A percentile compares a stretch with the other conserved stretches of the same genome.
phyloP scores from a whole-genome alignment of 2,329 filamentous ascomycete species.

The Aspergillus caelatus region DNA sequence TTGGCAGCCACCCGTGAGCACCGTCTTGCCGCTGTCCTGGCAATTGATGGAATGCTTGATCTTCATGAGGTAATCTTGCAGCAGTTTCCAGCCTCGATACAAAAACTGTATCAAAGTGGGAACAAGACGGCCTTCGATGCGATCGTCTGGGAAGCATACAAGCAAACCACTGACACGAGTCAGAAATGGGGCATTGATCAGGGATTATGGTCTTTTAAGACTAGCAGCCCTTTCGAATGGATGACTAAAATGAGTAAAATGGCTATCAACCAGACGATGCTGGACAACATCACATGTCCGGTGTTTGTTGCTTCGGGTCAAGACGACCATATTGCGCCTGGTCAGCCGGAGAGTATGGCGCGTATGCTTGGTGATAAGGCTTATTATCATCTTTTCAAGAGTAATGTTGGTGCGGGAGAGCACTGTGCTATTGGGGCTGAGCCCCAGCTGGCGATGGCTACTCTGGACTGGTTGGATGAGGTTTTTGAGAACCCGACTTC shows the following conservation, averaged over 20 bases:
- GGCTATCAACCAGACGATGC: not conserved
- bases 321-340: not conserved
- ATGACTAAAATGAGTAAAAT: not conserved
- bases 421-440: not conserved
- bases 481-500: not conserved
- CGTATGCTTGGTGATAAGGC: not conserved
- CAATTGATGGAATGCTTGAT: not conserved
- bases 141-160: not conserved
- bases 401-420: not conserved
- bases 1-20: not conserved
- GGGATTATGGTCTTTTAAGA: not conserved
- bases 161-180: not conserved
- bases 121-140: not conserved
- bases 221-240: not conserved
- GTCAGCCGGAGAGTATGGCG: not conserved
- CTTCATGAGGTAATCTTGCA: not conserved
- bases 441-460: not conserved
- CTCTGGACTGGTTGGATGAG: not conserved
- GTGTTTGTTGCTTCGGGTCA: not conserved
- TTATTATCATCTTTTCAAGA: not conserved
- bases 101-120: not conserved
- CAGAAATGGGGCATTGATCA: not conserved
- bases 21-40: not conserved
- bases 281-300: not conserved
- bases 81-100: not conserved